Evolutionary conservation across 768 basidiomycete genomes (phyloP), one percentile per base, ranked within the genome.

Genomic region (Kwoniella newhampshirensis): DNA sequence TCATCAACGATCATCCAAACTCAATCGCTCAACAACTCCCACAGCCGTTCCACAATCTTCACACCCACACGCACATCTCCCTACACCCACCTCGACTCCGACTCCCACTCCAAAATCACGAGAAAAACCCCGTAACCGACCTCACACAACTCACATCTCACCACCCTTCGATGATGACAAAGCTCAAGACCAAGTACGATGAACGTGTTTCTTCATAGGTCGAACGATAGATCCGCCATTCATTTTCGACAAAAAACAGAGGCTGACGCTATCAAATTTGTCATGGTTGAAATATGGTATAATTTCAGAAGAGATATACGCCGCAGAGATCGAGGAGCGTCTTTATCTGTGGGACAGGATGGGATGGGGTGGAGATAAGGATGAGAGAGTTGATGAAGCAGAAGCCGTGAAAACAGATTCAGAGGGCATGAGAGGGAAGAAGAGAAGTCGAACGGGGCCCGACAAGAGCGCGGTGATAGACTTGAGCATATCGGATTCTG

Each of bases 191-290:
- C n/a, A 21, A 32, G 18, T 12, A 18, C 25, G 18, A 20, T 54
- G 44, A 12, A 12, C 51, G 8, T 47, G 46, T 26, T 30, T 50
- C 11, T 60, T 60, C 35, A 54, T 60, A 6, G 59, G 59, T 28
- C 44, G 59, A 26, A 6, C 26, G 6, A 8, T 9, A 7, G 43
- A 4, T 11, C 18, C 53, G 9, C 59, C 59, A 36, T 60, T 50
- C 39, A 47, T 55, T 26, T 60, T 60, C 27, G 25, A n/a, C 28
- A 26, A 13, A 7, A 18, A 30, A 1, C 8, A 20, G 4, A n/a
- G 2, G 7, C 23, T 55, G 8, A 49, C 36, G 8, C 9, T 17
- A 18, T 21, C 27, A 6, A 54, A 60, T 21, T 26, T 36, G 37
- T 13, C 3, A 9, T 60, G 59, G 59, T 21, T 60, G 8, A 51